Conservation (phyloP, 2,329 filamentous ascomycete genomes). For the Cladosporium oxysporum region DNA sequence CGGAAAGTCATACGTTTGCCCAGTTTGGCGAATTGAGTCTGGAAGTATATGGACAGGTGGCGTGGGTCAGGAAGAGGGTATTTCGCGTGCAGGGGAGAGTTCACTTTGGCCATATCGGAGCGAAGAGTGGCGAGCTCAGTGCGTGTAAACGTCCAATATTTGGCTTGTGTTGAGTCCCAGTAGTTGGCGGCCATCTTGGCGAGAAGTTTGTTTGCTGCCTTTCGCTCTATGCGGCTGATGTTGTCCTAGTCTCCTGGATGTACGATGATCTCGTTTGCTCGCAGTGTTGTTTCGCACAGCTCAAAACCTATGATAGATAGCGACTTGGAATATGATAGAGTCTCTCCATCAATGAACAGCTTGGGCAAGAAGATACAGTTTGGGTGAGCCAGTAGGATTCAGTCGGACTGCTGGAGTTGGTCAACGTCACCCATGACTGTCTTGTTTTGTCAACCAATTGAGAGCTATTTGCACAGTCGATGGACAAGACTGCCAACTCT, state of each 20-base stretch:
- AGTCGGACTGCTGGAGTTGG: neutral
- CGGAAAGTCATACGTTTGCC: slow-evolving; percentile 80
- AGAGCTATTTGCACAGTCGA: neutral
- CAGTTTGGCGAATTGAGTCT: slow-evolving; percentile 80
- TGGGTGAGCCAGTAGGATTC: neutral
- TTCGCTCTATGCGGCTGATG: neutral
- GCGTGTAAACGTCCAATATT: slow-evolving; percentile 86
- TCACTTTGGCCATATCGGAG: slow-evolving; percentile 70
- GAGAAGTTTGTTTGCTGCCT: neutral
- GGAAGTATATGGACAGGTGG: slow-evolving; percentile 87
- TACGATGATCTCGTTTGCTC: neutral
- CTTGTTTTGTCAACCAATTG: neutral
- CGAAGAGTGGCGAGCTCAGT: slow-evolving; percentile 75
- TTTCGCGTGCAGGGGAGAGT: slow-evolving; percentile 71
- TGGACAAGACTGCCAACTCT: neutral
- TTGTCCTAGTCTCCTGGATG: neutral
- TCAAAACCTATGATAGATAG: neutral
- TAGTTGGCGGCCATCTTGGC: slow-evolving; percentile 84
- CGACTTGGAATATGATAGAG: too few species aligned
- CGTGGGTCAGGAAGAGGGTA: slow-evolving; percentile 81
- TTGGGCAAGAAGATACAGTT: neutral
- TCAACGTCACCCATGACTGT: neutral
- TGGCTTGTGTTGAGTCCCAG: slow-evolving; percentile 91
- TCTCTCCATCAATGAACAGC: neutral
- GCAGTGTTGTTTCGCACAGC: neutral